A percentile compares a stretch with the other conserved stretches of the same genome.
Evolutionary conservation across 441 rosid genomes (phyloP).

Genomic region (Croton laevigatus): DNA sequence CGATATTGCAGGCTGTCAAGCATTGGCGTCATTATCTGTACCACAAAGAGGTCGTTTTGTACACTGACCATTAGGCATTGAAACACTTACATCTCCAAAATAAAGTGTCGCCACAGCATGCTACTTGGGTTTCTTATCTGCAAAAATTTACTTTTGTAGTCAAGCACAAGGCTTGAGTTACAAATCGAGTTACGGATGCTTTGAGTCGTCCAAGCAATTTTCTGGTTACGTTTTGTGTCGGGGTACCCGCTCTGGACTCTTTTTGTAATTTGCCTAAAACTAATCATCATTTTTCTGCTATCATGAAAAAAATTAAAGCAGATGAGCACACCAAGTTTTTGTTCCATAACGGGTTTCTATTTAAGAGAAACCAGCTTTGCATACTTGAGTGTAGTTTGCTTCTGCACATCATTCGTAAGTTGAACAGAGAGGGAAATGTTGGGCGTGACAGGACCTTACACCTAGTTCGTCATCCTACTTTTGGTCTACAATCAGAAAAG

Average conservation of each 20-base stretch:
- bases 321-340: background rate
- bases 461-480: background rate
- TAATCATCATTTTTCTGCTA: background rate
- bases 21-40: too few species aligned
- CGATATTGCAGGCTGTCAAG: too few species aligned
- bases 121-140: background rate
- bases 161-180: too few species aligned
- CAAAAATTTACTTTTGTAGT: too few species aligned
- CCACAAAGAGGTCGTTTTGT: too few species aligned
- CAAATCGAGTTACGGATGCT: background rate
- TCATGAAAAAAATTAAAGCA: background rate
- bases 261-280: background rate
- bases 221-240: background rate
- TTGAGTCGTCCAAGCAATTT: background rate
- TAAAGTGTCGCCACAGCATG: background rate
- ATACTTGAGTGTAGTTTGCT: background rate
- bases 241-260: background rate
- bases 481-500: background rate
- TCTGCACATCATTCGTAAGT: background rate
- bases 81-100: too few species aligned
- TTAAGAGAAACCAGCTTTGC: background rate
- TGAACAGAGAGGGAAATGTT: background rate
- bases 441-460: conserved; percentile 3
- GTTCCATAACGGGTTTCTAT: conserved; percentile 2
- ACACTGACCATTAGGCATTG: too few species aligned